These are phyloP conservation scores for Silybum marianum DNA, from an alignment of 129 eudicot species.

Conservation along the genomic window DNA sequence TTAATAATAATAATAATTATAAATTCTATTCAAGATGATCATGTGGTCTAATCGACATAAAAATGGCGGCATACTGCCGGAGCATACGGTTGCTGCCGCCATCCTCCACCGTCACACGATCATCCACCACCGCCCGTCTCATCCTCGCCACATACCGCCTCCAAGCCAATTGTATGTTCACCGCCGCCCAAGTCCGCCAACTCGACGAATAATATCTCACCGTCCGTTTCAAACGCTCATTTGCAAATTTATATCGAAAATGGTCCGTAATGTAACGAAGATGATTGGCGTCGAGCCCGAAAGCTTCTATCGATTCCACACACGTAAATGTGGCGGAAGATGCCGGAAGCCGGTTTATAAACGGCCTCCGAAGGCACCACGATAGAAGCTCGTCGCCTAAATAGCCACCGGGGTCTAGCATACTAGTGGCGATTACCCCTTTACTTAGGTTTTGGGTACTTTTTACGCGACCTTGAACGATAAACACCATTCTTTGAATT, in stretches of 20 bases:
- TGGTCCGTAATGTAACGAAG: slow-evolving; percentile 87
- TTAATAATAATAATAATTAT: not conserved
- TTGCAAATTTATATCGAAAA: slow-evolving; percentile 87
- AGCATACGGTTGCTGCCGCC: slow-evolving; percentile 51
- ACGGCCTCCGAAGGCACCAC: slow-evolving; percentile 92
- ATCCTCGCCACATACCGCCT: slow-evolving; percentile 66
- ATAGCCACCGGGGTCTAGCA: slow-evolving; percentile 83
- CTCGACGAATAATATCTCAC: slow-evolving; percentile 79
- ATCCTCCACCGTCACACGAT: slow-evolving; percentile 26
- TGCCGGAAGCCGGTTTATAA: slow-evolving; percentile 75
- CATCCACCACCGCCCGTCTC: slow-evolving; percentile 32
- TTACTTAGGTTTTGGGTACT: slow-evolving; percentile 86
- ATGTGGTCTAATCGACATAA: slow-evolving; percentile 76
- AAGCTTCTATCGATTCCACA: slow-evolving; percentile 74
- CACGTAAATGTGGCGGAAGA: slow-evolving; percentile 89
- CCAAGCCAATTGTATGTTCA: slow-evolving; percentile 89
- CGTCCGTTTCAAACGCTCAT: slow-evolving; percentile 74
- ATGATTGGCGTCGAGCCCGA: slow-evolving; percentile 68
- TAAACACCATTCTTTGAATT: slow-evolving; percentile 81
- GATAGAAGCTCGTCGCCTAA: slow-evolving; percentile 91
- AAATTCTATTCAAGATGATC: slow-evolving; percentile 66
- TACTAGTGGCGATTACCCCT: slow-evolving; percentile 76
- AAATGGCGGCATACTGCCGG: slow-evolving; percentile 65
- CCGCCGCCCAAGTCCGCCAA: slow-evolving; percentile 99
- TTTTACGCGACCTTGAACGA: slow-evolving; percentile 70